These are phyloP conservation scores for Cladophialophora chaetospira DNA, from an alignment of 2,329 filamentous ascomycete species.

Conservation along the genomic window DNA sequence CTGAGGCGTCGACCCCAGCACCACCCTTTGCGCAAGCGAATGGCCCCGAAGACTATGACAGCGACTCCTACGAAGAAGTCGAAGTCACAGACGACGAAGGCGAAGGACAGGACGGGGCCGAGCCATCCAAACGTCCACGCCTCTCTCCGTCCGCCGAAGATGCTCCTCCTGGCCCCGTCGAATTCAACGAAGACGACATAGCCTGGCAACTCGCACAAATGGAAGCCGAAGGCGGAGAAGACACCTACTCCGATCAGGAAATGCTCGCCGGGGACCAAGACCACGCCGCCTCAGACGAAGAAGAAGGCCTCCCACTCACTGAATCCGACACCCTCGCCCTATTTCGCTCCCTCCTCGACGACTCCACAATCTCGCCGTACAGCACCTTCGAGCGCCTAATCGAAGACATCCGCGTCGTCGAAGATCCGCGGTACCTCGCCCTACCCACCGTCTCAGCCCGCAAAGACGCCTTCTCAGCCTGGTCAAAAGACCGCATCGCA, in stretches of 20 bases:
- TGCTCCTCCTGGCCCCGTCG: constrained; percentile 57
- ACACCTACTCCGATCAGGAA: constrained; percentile 58
- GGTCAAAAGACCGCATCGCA: constrained; percentile 76
- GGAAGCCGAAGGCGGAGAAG: constrained; percentile 76
- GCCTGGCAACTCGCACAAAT: constrained; percentile 88
- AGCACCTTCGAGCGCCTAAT: constrained; percentile 88
- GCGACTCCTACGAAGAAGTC: constrained; percentile 75
- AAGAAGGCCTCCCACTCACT: constrained; percentile 68
- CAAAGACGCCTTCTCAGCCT: constrained; percentile 79
- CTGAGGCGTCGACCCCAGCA: no score
- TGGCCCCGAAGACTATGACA: constrained; percentile 50
- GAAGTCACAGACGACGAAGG: constrained; percentile 67
- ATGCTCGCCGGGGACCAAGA: constrained; percentile 75
- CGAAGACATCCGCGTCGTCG: constrained; percentile 76
- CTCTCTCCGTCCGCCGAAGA: constrained; percentile 51
- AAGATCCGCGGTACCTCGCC: constrained; percentile 84
- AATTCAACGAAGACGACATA: constrained; percentile 94
- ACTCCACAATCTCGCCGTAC: constrained; percentile 81
- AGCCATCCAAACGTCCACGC: constrained; percentile 52
- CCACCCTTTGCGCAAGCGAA: constrained; percentile 14
- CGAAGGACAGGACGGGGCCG: constrained; percentile 47
- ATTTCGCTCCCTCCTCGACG: constrained; percentile 84
- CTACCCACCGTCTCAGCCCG: constrained; percentile 78
- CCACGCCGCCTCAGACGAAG: constrained; percentile 66
- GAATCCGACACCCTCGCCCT: constrained; percentile 74